Base-by-base conservation (phyloP, 805 yeast genomes). In the Starmerella stigmatis region DNA sequence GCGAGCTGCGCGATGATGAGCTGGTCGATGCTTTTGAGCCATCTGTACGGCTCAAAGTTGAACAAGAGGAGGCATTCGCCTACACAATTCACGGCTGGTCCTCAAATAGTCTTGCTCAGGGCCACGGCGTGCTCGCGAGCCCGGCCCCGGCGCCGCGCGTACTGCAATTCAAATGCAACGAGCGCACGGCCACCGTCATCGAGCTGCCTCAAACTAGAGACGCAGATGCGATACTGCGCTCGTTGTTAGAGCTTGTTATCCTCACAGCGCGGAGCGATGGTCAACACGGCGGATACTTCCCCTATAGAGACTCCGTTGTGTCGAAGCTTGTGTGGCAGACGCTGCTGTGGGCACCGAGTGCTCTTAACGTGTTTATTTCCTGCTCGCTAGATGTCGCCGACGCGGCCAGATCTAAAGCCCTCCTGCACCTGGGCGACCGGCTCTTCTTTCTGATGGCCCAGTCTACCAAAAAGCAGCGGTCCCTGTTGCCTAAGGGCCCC, bases 311-410 rank as follows among this genome's bases (percentile, higher is more conserved):
- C 33, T n/a, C 23, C 9, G 26, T 20, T 2, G 7, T 38, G 19
- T 22, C 47, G 17, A 37, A 44, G 38, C 25, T 44, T 23, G 25
- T 43, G 1, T 35, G 41, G 45, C 10, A 4, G 3, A 15, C n/a
- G 29, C 30, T 40, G 13, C 16, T 17, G n/a, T 19, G 36, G 17
- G 12, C 19, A 13, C 21, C 32, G 5, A 4, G 15, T 2, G 21
- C 6, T n/a, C 34, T 39, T 4, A 29, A 21, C 13, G 34, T 22
- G 9, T 4, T 29, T 7, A 19, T 29, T 4, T 13, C 8, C n/a
- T 21, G 42, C 28, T 15, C 32, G n/a, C 1, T 19, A 8, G 42
- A 15, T 8, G 13, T n/a, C n/a, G n/a, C n/a, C n/a, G n/a, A n/a
- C n/a, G n/a, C n/a, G n/a, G 21, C 22, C 28, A n/a, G 13, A 9